These are phyloP conservation scores for Tetradesmus lagerheimii DNA, from an alignment of 139 green algal genomes.

Conservation along the genomic window DNA sequence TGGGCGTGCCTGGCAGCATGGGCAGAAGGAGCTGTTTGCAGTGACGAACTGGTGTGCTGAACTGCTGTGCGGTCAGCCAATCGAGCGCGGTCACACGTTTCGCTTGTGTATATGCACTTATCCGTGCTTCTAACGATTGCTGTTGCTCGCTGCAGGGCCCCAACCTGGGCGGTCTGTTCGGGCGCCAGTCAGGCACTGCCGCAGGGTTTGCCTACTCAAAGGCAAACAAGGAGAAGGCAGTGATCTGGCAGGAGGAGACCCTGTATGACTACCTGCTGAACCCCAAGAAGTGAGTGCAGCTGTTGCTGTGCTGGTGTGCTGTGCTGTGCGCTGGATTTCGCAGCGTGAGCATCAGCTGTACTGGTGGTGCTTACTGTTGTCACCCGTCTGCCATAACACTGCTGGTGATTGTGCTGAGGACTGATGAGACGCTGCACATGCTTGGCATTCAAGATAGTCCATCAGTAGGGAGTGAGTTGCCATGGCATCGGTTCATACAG, in stretches of 20 bases:
- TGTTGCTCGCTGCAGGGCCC: constrained; percentile 76
- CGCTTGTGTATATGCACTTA: not conserved
- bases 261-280: constrained; percentile 98
- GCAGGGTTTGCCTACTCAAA: constrained; percentile 96
- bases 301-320: not conserved
- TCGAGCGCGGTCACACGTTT: not conserved
- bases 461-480: no score
- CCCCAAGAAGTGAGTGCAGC: constrained; percentile 92
- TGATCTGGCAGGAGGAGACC: constrained; percentile 90
- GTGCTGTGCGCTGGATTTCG: not conserved
- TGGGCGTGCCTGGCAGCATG: constrained; percentile 48
- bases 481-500: no score
- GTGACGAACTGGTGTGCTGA: constrained; percentile 5
- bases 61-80: not conserved
- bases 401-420: no score
- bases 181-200: constrained; percentile 84
- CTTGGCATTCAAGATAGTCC: no score
- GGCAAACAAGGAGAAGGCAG: constrained; percentile 97
- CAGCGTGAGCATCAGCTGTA: not conserved
- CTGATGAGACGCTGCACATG: no score
- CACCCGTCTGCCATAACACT: no score
- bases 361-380: not conserved
- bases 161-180: constrained; percentile 97
- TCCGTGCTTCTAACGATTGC: not conserved
- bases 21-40: not conserved